Base-by-base conservation (phyloP, 495 filamentous ascomycete genomes). In the Trichoderma virens region DNA sequence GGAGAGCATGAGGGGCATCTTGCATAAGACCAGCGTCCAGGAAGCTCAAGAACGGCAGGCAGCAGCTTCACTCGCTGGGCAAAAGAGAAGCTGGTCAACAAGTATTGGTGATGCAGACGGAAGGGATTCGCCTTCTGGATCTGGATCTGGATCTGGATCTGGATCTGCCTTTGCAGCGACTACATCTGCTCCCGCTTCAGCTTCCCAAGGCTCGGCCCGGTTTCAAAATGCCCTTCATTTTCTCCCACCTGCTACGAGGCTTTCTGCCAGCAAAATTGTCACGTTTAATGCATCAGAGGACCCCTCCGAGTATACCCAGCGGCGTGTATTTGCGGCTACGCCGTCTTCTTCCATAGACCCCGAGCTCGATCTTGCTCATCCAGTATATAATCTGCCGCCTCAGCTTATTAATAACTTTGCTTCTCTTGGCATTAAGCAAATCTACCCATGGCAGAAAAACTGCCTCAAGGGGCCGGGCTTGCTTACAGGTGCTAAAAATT, bases 391-490 rank as follows among this genome's bases (percentile, higher is more conserved):
- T 3, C 75, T 94, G 23, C 84, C 87, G 32, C 67, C 73, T 4
- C 67, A 79, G 4, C 75, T 92, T 3, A 84, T 90, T 3, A 73
- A 76, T 28, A 92, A 92, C 69, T 85, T 93, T 67, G 79, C 79
- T 18, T 72, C 74, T 0, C 73, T 86, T 34, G 89, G 89, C 6
- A 86, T 93, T 47, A 80, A 75, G 28, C 80, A 74, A 63, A 92
- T 93, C 65, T 93, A 93, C 69, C 85, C 87, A 2, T 93, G 90
- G 90, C 90, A 93, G 73, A 86, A 88, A n/a, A 85, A 86, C 32
- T 94, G 90, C 70, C 76, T 93, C 20, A 73, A 89, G 39, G 83
- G 86, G 1, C 83, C 82, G 1, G 90, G 89, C 7, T 75, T 92
- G 18, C 73, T 94, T 2, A 67, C 75, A 13, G 90, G 89, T 23